Conservation (phyloP, 305 asterid species). For the Ajuga reptans region DNA sequence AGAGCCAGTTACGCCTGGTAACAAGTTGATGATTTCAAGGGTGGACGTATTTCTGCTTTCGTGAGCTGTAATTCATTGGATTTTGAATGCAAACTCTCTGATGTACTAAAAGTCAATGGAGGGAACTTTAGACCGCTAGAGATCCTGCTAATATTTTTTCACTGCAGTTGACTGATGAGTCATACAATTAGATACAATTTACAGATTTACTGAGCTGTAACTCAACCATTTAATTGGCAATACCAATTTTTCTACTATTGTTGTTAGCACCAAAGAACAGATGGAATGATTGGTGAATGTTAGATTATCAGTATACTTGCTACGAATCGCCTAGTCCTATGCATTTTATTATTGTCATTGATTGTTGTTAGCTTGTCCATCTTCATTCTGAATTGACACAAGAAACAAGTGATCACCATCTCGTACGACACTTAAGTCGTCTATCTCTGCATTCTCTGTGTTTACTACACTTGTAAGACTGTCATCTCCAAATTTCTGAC, state of each 20-base stretch:
- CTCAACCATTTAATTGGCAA: slow-evolving; percentile 18
- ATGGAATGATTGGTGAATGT: slow-evolving; percentile 15
- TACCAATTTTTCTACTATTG: slow-evolving; percentile 18
- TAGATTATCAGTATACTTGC: slow-evolving; percentile 16
- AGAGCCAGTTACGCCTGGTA: slow-evolving; percentile 7
- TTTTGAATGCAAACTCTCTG: slow-evolving; percentile 20
- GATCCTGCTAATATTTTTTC: background rate
- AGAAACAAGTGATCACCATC: slow-evolving; percentile 86
- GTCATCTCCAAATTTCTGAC: slow-evolving; percentile 56
- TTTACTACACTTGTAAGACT: slow-evolving; percentile 43
- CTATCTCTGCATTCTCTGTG: slow-evolving; percentile 79
- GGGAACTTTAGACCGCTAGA: slow-evolving; percentile 19
- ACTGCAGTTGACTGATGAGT: slow-evolving; percentile 14
- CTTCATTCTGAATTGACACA: slow-evolving; percentile 29
- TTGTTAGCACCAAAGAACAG: slow-evolving; percentile 16
- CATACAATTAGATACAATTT: slow-evolving; percentile 28
- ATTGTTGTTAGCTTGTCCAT: slow-evolving; percentile 31
- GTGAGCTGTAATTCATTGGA: slow-evolving; percentile 15
- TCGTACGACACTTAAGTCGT: slow-evolving; percentile 52
- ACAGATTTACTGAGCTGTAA: slow-evolving; percentile 20
- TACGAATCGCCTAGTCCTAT: slow-evolving; percentile 23
- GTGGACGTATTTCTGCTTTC: slow-evolving; percentile 14
- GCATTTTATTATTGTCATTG: slow-evolving; percentile 1
- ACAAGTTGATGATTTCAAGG: slow-evolving; percentile 20
- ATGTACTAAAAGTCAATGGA: slow-evolving; percentile 17